A percentile compares a stretch with the other conserved stretches of the same genome.
These are phyloP conservation scores for Coniochaeta prunicola DNA, from an alignment of 2,329 filamentous ascomycete species.

Conservation along the genomic window DNA sequence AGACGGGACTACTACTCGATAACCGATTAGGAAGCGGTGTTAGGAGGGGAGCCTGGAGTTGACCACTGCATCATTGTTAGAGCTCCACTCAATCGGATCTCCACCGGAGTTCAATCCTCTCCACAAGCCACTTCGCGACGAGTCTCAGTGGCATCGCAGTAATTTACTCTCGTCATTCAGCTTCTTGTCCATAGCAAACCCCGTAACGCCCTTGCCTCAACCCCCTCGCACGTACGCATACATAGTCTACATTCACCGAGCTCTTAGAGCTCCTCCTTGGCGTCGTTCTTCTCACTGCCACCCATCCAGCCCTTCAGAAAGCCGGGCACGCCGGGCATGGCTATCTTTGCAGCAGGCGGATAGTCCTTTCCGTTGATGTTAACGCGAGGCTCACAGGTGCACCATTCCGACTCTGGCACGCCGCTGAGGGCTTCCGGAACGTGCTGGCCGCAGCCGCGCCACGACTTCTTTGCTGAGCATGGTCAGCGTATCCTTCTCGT, in stretches of 20 bases:
- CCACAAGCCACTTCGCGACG: neutral
- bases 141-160: neutral
- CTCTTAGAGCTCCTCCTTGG: neutral
- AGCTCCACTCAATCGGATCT: neutral
- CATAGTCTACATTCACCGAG: neutral
- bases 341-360: slow-evolving; percentile 32
- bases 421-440: slow-evolving; percentile 35
- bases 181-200: too few relatives aligned
- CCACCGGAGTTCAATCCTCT: neutral
- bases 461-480: slow-evolving; percentile 35
- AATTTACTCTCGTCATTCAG: neutral
- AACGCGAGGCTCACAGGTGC: slow-evolving; percentile 36
- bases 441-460: slow-evolving; percentile 43
- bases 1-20: neutral
- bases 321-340: slow-evolving; percentile 28
- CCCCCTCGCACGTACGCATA: neutral
- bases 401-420: slow-evolving; percentile 38
- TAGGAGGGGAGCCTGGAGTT: neutral
- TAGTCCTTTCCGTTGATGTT: slow-evolving; percentile 36
- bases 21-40: neutral
- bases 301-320: slow-evolving; percentile 26
- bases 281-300: slow-evolving; percentile 4
- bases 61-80: neutral
- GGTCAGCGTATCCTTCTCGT: neutral
- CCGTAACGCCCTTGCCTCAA: too few relatives aligned